Evolutionary conservation across 23 red algal species (phyloP).

Genomic region (Cyanidiococcus yangmingshanensis): DNA sequence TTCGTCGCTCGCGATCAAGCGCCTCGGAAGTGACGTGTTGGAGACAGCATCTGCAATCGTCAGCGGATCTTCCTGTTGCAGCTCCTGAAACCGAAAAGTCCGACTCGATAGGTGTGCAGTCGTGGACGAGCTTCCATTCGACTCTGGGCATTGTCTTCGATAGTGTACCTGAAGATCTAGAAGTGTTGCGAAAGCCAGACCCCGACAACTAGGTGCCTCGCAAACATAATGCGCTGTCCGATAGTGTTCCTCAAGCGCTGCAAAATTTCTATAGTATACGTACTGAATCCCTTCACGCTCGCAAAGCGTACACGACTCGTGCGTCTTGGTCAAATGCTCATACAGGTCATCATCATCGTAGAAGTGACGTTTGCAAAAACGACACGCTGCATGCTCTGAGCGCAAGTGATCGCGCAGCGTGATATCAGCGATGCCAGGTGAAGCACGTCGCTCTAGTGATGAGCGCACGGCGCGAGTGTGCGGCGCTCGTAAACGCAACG

Average conservation of each 20-base stretch:
- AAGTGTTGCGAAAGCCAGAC: slow-evolving; percentile 51
- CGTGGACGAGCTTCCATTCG: neutral
- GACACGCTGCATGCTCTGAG: slow-evolving; percentile 49
- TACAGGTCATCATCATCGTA: slow-evolving; percentile 70
- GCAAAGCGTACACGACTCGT: slow-evolving; percentile 66
- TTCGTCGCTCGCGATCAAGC: neutral
- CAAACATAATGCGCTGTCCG: slow-evolving; percentile 60
- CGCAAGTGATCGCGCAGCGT: slow-evolving; percentile 36
- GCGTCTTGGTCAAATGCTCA: slow-evolving; percentile 53
- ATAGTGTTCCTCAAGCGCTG: slow-evolving; percentile 59
- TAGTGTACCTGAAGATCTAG: slow-evolving; percentile 68
- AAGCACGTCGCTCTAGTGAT: neutral
- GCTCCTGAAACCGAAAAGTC: neutral
- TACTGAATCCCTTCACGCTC: slow-evolving; percentile 62
- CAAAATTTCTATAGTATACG: slow-evolving; percentile 68
- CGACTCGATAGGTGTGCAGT: neutral
- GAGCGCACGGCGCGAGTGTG: slow-evolving; percentile 28
- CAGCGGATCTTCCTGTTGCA: neutral
- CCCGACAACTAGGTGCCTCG: slow-evolving; percentile 43
- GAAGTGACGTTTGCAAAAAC: slow-evolving; percentile 45
- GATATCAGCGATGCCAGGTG: slow-evolving; percentile 20
- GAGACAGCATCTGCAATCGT: neutral
- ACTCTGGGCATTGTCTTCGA: neutral
- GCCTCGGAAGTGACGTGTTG: neutral
- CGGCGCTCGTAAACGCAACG: neutral